These are phyloP conservation scores for Nannizziopsis arthrosporioides DNA, from an alignment of 2,329 filamentous ascomycete genomes.

Conservation along the genomic window DNA sequence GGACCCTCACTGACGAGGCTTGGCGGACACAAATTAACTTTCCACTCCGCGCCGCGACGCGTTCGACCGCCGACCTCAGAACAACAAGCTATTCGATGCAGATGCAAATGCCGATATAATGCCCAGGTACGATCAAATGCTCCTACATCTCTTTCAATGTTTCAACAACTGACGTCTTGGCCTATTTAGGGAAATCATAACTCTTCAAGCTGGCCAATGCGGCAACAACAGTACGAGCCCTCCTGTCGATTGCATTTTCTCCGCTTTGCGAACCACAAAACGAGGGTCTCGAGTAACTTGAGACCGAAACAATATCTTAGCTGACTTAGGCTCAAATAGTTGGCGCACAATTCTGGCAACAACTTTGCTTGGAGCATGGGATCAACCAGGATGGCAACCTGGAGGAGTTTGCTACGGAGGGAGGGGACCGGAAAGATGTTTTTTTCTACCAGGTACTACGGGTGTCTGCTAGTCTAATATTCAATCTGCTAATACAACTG, in stretches of 20 bases:
- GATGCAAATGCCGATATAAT: conserved; percentile 7
- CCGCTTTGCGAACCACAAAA: not conserved
- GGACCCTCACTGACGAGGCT: too few species aligned
- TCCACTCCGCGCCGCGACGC: conserved; percentile 4
- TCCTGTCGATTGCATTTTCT: not conserved
- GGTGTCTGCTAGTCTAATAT: too few species aligned
- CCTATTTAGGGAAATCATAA: conserved; percentile 87
- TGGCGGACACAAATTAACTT: not conserved
- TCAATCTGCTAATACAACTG: not conserved
- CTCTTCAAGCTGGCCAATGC: conserved; percentile 96
- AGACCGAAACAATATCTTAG: too few species aligned
- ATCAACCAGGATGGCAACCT: conserved; percentile 96
- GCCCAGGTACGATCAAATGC: conserved; percentile 4
- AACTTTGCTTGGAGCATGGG: conserved; percentile 93
- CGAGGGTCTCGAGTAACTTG: too few species aligned
- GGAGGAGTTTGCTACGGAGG: conserved; percentile 94
- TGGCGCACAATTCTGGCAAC: conserved; percentile 97
- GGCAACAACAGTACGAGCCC: conserved; percentile 85
- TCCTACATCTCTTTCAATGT: not conserved
- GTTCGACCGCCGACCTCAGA: not conserved
- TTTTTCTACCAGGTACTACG: conserved; percentile 72
- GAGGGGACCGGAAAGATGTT: conserved; percentile 94
- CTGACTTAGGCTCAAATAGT: conserved; percentile 42
- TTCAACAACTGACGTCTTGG: not conserved
- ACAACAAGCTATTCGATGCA: not conserved